These are phyloP conservation scores for Irpex sp. DNA, from an alignment of 1,284 basidiomycete genomes.

Conservation along the genomic window DNA sequence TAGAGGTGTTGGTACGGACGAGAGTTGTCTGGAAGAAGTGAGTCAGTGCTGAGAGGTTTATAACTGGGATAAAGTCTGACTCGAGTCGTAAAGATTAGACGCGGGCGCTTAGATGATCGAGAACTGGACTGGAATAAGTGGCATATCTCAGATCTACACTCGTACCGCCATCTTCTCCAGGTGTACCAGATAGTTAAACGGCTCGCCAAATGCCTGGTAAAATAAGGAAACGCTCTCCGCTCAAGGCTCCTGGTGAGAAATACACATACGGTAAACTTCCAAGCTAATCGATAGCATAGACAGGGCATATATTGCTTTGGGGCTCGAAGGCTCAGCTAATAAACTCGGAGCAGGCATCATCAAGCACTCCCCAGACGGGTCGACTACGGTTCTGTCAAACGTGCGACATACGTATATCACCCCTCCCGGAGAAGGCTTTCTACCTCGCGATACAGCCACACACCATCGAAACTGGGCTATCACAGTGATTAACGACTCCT, in stretches of 20 bases:
- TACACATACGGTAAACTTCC: background rate
- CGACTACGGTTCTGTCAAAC: conserved; percentile 72
- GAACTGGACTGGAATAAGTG: background rate
- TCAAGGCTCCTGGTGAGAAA: conserved; percentile 24
- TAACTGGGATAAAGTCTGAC: conserved; percentile 1
- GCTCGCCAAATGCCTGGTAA: conserved; percentile 28
- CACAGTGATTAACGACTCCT: conserved; percentile 77
- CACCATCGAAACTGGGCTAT: conserved; percentile 96
- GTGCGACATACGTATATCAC: conserved; percentile 98
- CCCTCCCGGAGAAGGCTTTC: conserved; percentile 96
- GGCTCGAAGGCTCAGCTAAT: conserved; percentile 95
- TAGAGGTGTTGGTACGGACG: background rate
- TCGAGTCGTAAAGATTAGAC: background rate
- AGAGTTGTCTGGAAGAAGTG: conserved; percentile 14
- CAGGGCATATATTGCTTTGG: conserved; percentile 70
- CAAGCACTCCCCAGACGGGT: conserved; percentile 72
- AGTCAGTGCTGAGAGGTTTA: background rate
- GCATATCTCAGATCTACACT: no score
- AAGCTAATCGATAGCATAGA: conserved; percentile 33
- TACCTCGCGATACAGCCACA: conserved; percentile 91
- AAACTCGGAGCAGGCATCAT: conserved; percentile 97
- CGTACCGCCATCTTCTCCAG: no score
- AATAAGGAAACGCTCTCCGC: conserved; percentile 29
- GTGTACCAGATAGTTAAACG: background rate
- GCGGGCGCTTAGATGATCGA: background rate